Conservation (phyloP, 1,284 basidiomycete species). For the Apiotrichum veenhuisii region DNA sequence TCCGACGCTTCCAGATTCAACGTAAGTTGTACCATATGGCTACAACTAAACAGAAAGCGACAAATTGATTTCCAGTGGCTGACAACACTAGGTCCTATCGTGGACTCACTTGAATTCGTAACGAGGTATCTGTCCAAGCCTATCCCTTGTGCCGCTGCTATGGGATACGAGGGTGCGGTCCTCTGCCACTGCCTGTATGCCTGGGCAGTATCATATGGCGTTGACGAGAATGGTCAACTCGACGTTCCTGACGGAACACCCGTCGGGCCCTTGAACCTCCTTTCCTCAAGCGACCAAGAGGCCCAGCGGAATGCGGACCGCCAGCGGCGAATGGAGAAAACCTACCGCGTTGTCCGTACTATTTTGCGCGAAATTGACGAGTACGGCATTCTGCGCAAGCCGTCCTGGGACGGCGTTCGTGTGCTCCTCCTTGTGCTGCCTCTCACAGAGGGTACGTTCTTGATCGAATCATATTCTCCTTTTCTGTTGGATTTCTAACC, state of each 20-base stretch:
- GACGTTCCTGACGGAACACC: constrained; percentile 33
- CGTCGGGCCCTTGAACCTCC: constrained; percentile 20
- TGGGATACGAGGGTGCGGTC: constrained; percentile 52
- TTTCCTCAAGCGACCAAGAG: constrained; percentile 28
- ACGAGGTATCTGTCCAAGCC: constrained; percentile 54
- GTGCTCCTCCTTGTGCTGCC: constrained; percentile 71
- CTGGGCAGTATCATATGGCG: constrained; percentile 80
- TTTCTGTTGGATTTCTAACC: constrained; percentile 11
- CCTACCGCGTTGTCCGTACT: constrained; percentile 63
- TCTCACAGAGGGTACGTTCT: constrained; percentile 66
- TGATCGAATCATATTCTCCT: too few species aligned
- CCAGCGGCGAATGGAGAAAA: constrained; percentile 49
- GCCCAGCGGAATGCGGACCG: constrained; percentile 47
- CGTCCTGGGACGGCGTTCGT: constrained; percentile 78
- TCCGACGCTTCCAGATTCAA: constrained; percentile 72
- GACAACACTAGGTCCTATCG: constrained; percentile 44
- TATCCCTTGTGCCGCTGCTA: constrained; percentile 57
- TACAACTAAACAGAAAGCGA: too few species aligned
- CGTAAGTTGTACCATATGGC: constrained; percentile 59
- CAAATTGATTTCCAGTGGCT: too few species aligned
- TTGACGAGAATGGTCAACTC: constrained; percentile 66
- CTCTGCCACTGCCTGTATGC: constrained; percentile 60
- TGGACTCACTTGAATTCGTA: constrained; percentile 65
- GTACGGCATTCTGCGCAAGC: constrained; percentile 70
- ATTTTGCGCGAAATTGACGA: constrained; percentile 72